Evolutionary conservation across 768 basidiomycete genomes (phyloP), one percentile per base, ranked within the genome.

Genomic region (Thelephora ganbajun): DNA sequence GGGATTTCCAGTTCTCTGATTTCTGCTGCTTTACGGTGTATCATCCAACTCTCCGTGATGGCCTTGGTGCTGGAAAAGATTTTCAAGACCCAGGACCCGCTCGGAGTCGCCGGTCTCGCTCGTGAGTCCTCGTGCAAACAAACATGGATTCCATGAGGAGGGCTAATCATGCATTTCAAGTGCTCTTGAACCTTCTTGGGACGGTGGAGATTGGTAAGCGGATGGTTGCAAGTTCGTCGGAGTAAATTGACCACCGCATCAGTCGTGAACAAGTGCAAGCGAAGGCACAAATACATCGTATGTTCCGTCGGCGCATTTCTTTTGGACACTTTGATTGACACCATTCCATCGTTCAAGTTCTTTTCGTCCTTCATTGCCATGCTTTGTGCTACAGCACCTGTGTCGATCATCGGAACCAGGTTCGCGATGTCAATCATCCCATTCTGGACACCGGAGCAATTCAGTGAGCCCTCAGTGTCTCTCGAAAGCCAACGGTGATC

Each of bases 401-500:
- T 88, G 20, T 83, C 88, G 1, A 73, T 91, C 48, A 64, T 90
- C 11, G 88, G 88, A 0, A 70, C 76, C 1, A 71, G 73, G 5
- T 89, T 74, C 53, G 83, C 87, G 2, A 90, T 92, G 83, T 68
- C 72, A 0, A 68, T 81, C 12, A 59, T 73, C 0, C 86, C 86
- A 2, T 88, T 92, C 61, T 92, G 91, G 90, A 73, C 68, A 20
- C 87, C 90, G 0, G 77, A 79, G 34, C 83, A 88, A 57, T 91
- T 80, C 55, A 80, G 87, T 85, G 51, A 36, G 79, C 52, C 14
- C 7, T 35, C 19, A 14, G 18, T 14, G 20, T 26, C 41, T 33
- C 51, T 18, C 11, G 13, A 18, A 35, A 23, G 19, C 41, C 46
- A n/a, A 36, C 43, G 26, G 50, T 30, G 42, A 35, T 23, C 35